Evolutionary conservation across 305 asterid genomes (phyloP).

Genomic region (Solanum hybrid): DNA sequence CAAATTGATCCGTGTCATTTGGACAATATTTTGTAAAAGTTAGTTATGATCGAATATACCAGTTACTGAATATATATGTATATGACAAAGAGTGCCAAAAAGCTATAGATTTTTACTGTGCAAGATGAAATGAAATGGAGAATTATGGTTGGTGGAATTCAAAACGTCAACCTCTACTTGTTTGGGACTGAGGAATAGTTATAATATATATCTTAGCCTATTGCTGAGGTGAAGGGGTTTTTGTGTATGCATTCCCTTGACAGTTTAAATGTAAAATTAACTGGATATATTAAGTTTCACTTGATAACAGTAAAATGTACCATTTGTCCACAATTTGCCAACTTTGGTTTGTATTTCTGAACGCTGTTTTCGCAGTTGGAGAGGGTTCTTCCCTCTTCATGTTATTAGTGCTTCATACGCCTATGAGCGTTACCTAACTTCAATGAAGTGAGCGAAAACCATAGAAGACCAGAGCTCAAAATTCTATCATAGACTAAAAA

Average conservation of each 20-base stretch:
- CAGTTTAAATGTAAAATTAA: neutral
- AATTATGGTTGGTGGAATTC: neutral
- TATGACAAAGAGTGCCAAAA: neutral
- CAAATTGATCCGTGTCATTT: neutral
- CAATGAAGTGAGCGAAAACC: neutral
- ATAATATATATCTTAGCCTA: too few species aligned
- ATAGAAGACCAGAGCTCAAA: neutral
- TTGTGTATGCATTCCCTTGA: neutral
- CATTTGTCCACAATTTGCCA: neutral
- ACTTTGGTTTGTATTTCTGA: neutral
- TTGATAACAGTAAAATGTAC: neutral
- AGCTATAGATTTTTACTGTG: neutral
- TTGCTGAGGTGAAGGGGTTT: neutral
- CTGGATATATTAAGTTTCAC: neutral
- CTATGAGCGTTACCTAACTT: neutral
- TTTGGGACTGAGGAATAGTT: neutral
- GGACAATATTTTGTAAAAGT: neutral
- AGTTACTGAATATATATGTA: conserved; percentile 33
- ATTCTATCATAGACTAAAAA: neutral
- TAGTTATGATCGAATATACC: conserved; percentile 1
- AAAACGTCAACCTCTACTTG: neutral
- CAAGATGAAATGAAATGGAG: neutral
- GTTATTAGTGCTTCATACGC: neutral
- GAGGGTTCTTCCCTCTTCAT: neutral
- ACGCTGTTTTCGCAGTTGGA: neutral